Evolutionary conservation across 1,139 yeast genomes (phyloP).

Genomic region (Schizosaccharomyces versatilis): DNA sequence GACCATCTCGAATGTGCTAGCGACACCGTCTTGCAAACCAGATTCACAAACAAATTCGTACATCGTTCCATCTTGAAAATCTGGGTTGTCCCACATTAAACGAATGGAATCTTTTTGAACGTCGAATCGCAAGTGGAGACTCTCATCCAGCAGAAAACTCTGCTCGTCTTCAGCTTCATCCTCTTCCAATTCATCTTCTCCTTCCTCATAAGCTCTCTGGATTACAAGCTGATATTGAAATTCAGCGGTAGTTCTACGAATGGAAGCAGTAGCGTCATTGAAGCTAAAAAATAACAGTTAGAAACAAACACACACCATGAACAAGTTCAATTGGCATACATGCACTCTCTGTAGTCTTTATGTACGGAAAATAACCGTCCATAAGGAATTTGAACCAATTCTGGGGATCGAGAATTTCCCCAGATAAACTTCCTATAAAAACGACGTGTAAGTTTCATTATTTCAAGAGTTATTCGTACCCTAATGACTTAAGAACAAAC

Average conservation of each 20-base stretch:
- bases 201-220: conserved; percentile 46
- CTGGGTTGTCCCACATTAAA: conserved; percentile 55
- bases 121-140: conserved; percentile 29
- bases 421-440: conserved; percentile 6
- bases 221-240: conserved; percentile 52
- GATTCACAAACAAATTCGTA: conserved; percentile 62
- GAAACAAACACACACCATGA: not conserved
- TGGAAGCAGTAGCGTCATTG: conserved; percentile 55
- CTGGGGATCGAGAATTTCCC: conserved; percentile 32
- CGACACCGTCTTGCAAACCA: conserved; percentile 32
- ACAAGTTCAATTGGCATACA: conserved; percentile 21
- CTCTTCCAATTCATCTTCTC: conserved; percentile 27
- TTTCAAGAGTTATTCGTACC: not conserved
- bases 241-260: conserved; percentile 45
- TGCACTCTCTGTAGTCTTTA: conserved; percentile 67
- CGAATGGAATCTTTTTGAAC: conserved; percentile 28
- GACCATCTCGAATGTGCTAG: conserved; percentile 42
- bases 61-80: conserved; percentile 48
- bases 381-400: conserved; percentile 47
- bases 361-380: conserved; percentile 61
- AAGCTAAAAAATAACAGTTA: conserved; percentile 14
- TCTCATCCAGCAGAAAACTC: conserved; percentile 44
- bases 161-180: conserved; percentile 30
- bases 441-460: not conserved
- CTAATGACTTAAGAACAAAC: conserved; percentile 9